phyloP scores from a whole-genome alignment of 2,329 filamentous ascomycete genomes.

The Colletotrichum somersetense region DNA sequence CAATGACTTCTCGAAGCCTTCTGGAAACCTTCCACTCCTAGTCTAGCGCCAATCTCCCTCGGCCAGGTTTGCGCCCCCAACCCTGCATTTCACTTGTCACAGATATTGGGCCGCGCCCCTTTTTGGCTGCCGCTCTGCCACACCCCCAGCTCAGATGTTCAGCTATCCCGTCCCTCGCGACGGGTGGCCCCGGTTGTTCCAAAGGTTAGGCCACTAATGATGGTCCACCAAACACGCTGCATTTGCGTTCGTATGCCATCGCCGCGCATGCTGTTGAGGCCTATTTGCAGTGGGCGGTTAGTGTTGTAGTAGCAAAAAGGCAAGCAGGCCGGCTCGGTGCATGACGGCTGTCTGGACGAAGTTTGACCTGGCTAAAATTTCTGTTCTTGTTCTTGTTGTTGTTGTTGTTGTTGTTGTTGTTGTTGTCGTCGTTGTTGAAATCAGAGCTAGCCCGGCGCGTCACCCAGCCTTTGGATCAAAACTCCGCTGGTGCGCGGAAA shows the following conservation, averaged over 20 bases:
- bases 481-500: slow-evolving; percentile 22
- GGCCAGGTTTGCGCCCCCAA: slow-evolving; percentile 24
- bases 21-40: slow-evolving; percentile 52
- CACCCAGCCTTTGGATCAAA: slow-evolving; percentile 22
- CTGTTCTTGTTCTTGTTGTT: neutral
- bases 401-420: neutral
- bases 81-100: slow-evolving; percentile 32
- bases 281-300: slow-evolving; percentile 20
- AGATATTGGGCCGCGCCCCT: slow-evolving; percentile 37
- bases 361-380: neutral
- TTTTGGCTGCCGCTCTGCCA: slow-evolving; percentile 15
- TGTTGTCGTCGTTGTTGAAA: neutral
- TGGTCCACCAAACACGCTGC: slow-evolving; percentile 20
- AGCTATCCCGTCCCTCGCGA: slow-evolving; percentile 23
- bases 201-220: slow-evolving; percentile 13
- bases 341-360: slow-evolving; percentile 3
- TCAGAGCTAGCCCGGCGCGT: slow-evolving; percentile 22
- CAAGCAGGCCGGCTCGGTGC: slow-evolving; percentile 12
- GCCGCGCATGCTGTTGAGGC: slow-evolving; percentile 1
- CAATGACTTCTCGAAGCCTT: slow-evolving; percentile 47
- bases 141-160: slow-evolving; percentile 23
- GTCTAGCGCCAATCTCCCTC: slow-evolving; percentile 49
- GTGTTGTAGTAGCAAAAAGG: neutral
- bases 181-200: slow-evolving; percentile 15
- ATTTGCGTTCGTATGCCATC: slow-evolving; percentile 3